Percentiles rank a stretch among this genome's conserved stretches.
phyloP scores from a whole-genome alignment of 2,329 filamentous ascomycete species.

The Diaporthe citriasiana region DNA sequence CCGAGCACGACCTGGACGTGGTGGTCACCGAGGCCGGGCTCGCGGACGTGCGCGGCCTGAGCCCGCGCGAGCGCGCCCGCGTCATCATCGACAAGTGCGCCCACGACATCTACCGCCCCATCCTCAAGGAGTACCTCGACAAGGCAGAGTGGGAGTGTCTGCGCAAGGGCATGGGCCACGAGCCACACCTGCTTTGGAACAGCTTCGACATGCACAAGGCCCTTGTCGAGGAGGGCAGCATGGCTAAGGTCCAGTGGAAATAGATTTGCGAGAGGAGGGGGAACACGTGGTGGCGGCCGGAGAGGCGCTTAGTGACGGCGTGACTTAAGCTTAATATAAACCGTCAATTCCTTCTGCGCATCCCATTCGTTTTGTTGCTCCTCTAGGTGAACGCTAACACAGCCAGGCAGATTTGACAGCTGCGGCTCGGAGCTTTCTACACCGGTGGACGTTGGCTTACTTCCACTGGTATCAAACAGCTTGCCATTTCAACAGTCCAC shows the following conservation, averaged over 20 bases:
- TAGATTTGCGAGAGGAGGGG: not conserved
- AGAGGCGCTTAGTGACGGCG: constrained; percentile 11
- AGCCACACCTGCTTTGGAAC: constrained; percentile 90
- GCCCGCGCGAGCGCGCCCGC: constrained; percentile 82
- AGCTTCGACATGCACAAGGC: constrained; percentile 92
- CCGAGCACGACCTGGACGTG: constrained; percentile 93
- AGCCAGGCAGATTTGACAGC: constrained; percentile 1
- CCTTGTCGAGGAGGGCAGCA: constrained; percentile 84
- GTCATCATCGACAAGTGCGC: constrained; percentile 91
- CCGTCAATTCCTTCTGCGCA: not conserved
- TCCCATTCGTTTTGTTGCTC: not conserved
- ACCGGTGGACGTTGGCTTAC: not conserved
- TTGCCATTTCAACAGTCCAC: not conserved
- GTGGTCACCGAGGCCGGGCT: constrained; percentile 83
- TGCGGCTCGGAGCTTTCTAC: not conserved
- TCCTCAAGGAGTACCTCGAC: constrained; percentile 85
- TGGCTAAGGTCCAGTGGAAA: constrained; percentile 83
- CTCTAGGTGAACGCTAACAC: not conserved
- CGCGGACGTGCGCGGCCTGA: constrained; percentile 86
- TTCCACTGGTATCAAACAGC: not conserved
- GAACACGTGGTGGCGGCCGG: not conserved
- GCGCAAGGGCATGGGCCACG: constrained; percentile 88
- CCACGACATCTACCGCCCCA: constrained; percentile 87
- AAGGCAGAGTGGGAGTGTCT: constrained; percentile 90
- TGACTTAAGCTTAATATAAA: constrained; percentile 27